These are phyloP conservation scores for Prosopis cineraria DNA, from an alignment of 306 rosid genomes.

Conservation along the genomic window DNA sequence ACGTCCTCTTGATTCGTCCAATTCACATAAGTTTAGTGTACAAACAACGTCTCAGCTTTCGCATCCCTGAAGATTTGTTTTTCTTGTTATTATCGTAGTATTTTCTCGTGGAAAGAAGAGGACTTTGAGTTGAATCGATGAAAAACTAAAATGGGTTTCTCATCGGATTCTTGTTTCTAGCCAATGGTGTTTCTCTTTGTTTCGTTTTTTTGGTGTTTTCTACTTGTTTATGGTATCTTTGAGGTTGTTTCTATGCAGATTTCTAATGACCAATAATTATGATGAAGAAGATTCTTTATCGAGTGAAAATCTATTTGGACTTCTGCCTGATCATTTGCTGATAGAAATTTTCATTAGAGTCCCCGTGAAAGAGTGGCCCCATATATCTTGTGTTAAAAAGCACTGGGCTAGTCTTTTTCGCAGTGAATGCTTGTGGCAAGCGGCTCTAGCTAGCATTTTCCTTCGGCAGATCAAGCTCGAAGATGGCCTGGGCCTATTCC, in stretches of 20 bases:
- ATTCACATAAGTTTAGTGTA: not conserved
- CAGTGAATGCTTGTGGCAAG: constrained; percentile 69
- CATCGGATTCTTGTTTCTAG: not conserved
- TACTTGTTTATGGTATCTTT: not conserved
- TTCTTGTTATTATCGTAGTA: not conserved
- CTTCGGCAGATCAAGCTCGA: constrained; percentile 48
- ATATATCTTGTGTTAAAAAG: constrained; percentile 57
- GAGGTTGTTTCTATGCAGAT: constrained; percentile 38
- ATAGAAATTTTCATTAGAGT: constrained; percentile 67
- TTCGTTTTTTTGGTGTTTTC: not conserved
- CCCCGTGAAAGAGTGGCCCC: constrained; percentile 56
- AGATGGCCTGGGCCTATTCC: constrained; percentile 82
- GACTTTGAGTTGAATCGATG: not conserved
- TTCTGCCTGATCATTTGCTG: constrained; percentile 70
- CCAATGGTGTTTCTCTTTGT: not conserved
- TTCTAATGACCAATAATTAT: constrained; percentile 37
- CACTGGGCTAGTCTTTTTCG: constrained; percentile 70
- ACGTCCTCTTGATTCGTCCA: not conserved
- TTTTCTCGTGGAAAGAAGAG: not conserved
- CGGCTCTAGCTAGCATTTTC: constrained; percentile 59
- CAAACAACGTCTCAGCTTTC: not conserved
- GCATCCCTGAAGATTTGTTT: not conserved
- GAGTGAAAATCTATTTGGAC: constrained; percentile 38
- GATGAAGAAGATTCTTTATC: constrained; percentile 22
- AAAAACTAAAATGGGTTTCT: not conserved